Evolutionary conservation across 176 grass and related monocot species (phyloP), one percentile per base, ranked within the genome.

Genomic region (Canna indica): DNA sequence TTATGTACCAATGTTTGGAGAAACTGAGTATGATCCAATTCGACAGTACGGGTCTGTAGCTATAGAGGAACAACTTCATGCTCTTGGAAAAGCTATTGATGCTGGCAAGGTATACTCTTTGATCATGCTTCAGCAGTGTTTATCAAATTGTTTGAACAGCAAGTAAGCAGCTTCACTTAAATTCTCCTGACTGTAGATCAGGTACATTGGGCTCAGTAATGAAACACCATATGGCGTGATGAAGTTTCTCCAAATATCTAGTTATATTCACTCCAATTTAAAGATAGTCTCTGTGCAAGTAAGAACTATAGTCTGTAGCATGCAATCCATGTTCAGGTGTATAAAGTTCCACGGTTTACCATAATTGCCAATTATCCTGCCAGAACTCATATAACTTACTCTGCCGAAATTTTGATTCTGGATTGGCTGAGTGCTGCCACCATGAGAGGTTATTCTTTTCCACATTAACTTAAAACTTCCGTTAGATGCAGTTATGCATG

Each of bases 1-100:
- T 22, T 97, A 97, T 73, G 86, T 85, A 65, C 93, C 93, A 0
- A 97, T 97, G 88, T 97, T 97, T 92, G 93, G 93, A 17, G 93
- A 90, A 32, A 87, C 72, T 11, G 93, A 97, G 7, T 97, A 92
- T 44, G 86, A 90, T 63, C 75, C 54, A 11, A 85, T 36, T 42
- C 74, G 33, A 71, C 88, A 92, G 64, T 97, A 90, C 35, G 22
- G 34, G 1, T 90, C 84, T 61, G 58, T 97, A 72, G 61, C 78
- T 16, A 83, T 97, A 15, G 84, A 91, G 78, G 81, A 97, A 67
- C 93, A 97, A 5, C 82, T 97, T 36, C 39, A 79, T 67, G 84
- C 82, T 46, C 93, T 97, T 83, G 77, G 84, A 75, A 90, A 67
- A 83, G 82, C 88, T 69, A 46, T 97, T 75, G 74, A 89, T 36